Conservation (phyloP, 108 stramenopile species). For the Skeletonema menzelii region DNA sequence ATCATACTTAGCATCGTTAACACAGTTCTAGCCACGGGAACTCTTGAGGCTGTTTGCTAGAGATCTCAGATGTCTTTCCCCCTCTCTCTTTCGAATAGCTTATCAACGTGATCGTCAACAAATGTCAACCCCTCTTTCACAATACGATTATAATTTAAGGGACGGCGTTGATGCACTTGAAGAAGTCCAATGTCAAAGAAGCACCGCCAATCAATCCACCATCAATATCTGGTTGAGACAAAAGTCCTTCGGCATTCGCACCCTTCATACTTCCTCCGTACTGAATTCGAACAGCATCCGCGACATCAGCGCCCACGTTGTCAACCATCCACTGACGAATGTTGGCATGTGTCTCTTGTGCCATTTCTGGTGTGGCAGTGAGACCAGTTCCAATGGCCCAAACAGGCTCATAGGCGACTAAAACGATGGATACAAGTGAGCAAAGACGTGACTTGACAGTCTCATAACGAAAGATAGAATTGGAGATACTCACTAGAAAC, state of each 20-base stretch:
- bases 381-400: slow-evolving; percentile 98
- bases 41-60: too few species aligned
- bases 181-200: slow-evolving; percentile 93
- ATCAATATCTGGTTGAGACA: slow-evolving; percentile 91
- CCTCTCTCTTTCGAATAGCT: too few species aligned
- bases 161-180: slow-evolving; percentile 90
- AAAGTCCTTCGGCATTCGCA: slow-evolving; percentile 83
- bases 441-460: neutral
- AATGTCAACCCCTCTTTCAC: neutral
- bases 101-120: neutral
- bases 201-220: slow-evolving; percentile 97
- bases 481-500: slow-evolving; percentile 83
- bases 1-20: neutral
- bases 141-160: neutral
- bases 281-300: slow-evolving; percentile 87
- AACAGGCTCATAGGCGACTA: slow-evolving; percentile 83
- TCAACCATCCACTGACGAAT: slow-evolving; percentile 93
- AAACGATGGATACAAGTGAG: neutral
- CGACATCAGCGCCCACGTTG: slow-evolving; percentile 88
- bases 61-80: too few species aligned
- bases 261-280: slow-evolving; percentile 98
- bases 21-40: too few species aligned
- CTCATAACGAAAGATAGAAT: neutral
- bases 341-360: slow-evolving; percentile 95
- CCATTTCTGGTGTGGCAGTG: slow-evolving; percentile 99